Conservation (phyloP, 805 yeast genomes). For the Priceomyces medius region DNA sequence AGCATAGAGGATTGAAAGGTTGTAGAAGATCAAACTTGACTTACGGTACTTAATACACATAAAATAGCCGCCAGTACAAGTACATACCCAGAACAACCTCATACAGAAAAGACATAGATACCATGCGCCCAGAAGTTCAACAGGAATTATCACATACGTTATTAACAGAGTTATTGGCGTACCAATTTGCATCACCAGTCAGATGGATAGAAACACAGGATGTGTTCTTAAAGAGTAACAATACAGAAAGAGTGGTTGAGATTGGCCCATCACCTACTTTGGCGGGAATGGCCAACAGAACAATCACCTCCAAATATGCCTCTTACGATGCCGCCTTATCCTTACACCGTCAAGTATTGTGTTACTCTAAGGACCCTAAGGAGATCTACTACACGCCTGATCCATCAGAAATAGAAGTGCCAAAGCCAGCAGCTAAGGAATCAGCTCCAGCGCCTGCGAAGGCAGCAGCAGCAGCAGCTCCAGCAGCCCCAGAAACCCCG, state of each 20-base stretch:
- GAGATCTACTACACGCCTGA: constrained; percentile 94
- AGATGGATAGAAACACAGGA: constrained; percentile 99
- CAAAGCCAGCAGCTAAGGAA: constrained; percentile 47
- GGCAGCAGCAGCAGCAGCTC: constrained; percentile 55
- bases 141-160: constrained; percentile 95
- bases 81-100: not conserved
- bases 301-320: constrained; percentile 92
- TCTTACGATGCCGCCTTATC: constrained; percentile 97
- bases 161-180: constrained; percentile 93
- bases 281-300: constrained; percentile 98
- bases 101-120: not conserved
- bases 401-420: constrained; percentile 50
- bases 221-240: constrained; percentile 88
- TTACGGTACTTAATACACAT: not conserved
- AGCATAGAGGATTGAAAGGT: not conserved
- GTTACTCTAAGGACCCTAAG: constrained; percentile 94
- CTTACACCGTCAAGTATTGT: constrained; percentile 87
- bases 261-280: constrained; percentile 98
- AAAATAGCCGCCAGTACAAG: not conserved
- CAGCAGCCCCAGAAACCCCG: constrained; percentile 57
- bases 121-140: constrained; percentile 90
- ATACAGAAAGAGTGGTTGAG: constrained; percentile 96
- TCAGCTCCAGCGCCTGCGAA: constrained; percentile 53
- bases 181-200: constrained; percentile 98
- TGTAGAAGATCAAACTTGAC: not conserved